These are phyloP conservation scores for Penicillium cinerascens DNA, from an alignment of 495 filamentous ascomycete species.

Conservation along the genomic window DNA sequence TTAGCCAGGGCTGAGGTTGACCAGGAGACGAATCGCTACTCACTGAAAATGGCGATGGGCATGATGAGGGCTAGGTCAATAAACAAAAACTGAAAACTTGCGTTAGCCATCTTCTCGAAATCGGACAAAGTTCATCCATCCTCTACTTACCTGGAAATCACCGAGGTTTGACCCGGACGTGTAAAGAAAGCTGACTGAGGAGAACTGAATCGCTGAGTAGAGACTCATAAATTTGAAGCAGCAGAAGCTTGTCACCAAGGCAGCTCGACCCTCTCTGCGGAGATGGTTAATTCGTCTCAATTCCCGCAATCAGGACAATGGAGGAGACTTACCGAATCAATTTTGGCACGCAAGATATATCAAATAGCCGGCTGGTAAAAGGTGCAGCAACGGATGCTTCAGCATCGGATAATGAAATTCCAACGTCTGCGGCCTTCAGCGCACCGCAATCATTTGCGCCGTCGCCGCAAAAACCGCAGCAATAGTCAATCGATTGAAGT, in stretches of 20 bases:
- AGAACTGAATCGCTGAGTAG: slow-evolving; percentile 98
- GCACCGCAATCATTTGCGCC: slow-evolving; percentile 98
- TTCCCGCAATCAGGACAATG: not conserved
- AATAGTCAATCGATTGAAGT: slow-evolving; percentile 93
- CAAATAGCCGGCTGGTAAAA: slow-evolving; percentile 92
- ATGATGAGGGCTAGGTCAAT: slow-evolving; percentile 92
- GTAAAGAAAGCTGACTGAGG: slow-evolving; percentile 97
- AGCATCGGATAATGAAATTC: slow-evolving; percentile 96
- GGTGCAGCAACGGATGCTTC: slow-evolving; percentile 97
- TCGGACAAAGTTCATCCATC: not conserved
- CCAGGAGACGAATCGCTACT: slow-evolving; percentile 21
- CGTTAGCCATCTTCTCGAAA: slow-evolving; percentile 10
- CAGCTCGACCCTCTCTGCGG: slow-evolving; percentile 80
- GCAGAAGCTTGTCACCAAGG: slow-evolving; percentile 95
- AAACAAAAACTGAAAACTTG: slow-evolving; percentile 66
- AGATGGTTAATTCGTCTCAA: not conserved
- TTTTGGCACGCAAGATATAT: slow-evolving; percentile 94
- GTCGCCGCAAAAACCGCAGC: slow-evolving; percentile 94
- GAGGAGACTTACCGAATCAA: slow-evolving; percentile 65
- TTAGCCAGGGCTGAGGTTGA: not conserved
- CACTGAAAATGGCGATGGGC: slow-evolving; percentile 94
- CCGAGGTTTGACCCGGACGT: slow-evolving; percentile 93
- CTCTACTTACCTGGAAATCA: slow-evolving; percentile 73
- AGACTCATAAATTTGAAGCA: slow-evolving; percentile 99
- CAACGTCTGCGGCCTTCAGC: slow-evolving; percentile 95